Evolutionary conservation across 148 eudicot species (phyloP), one percentile per base, ranked within the genome.

Genomic region (Nepenthes mirabilis): DNA sequence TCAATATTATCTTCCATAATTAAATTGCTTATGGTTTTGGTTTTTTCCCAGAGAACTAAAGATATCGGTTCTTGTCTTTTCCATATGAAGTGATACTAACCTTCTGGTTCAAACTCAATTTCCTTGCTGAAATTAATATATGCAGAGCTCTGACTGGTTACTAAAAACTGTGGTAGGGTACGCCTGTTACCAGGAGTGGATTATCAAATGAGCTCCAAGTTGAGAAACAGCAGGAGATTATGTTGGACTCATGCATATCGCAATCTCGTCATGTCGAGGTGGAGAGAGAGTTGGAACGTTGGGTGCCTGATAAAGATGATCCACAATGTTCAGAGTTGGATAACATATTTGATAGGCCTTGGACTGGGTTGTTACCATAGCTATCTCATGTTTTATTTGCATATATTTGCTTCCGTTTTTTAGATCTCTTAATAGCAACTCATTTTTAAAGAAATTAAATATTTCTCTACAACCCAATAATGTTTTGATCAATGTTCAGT

Each of bases 241-340:
- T 93, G 95, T 57, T 82, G 73, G 97, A 94, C 69, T 89, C 99
- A 12, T 69, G 57, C 75, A 89, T 94, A 72, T 89, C 99, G 52
- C 86, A 81, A 52, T 79, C 91, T 68, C 84, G 83, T 47, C 84
- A 80, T 61, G 79, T 72, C 65, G 91, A 84, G 23, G 69, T 56
- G 65, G 95, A 77, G 68, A 80, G 97, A 72, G 91, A 84, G 74
- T 72, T 93, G 75, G 91, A 61, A 69, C 95, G 76, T 36, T 93
- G 99, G 99, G 75, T 84, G 63, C 99, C 99, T 48, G 97, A 93
- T 71, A 87, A 69, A 53, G 81, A 79, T 72, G 80, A 71, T 75
- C 78, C 81, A 13, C 78, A 75, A 51, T 76, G 80, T 72, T 82
- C 91, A 10, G 97, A 86, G 58, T 66, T 89, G 81, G 97, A 89